Evolutionary conservation across 2,329 filamentous ascomycete genomes (phyloP), one percentile per base, ranked within the genome.

Genomic region (Chaetomium sp.): DNA sequence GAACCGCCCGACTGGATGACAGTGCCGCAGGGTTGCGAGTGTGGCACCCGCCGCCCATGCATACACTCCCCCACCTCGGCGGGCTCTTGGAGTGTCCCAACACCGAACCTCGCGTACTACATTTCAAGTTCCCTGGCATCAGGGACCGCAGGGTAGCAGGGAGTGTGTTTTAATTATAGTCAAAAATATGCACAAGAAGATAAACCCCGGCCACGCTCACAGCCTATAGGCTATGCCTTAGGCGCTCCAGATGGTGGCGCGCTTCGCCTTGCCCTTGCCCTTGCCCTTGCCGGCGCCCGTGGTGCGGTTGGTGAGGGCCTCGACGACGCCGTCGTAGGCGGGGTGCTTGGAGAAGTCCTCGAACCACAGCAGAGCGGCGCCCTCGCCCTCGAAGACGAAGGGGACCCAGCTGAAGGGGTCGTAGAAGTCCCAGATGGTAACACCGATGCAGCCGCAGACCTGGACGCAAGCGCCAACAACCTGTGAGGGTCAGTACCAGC

Each of bases 401-500:
- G 78, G 78, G 25, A 80, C 74, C 78, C 78, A 80, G 68, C 74
- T 76, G 64, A 79, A 77, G 67, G 75, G 76, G 66, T 80, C 78
- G 53, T 76, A 77, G 60, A 76, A 79, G 67, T 79, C 78, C 78
- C 78, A 80, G 57, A 80, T 69, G 16, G 78, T 80, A 21, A 80
- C 75, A n/a, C 79, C 79, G 4, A 81, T 71, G 68, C 79, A 81
- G 29, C 68, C 69, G 55, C 70, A 65, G 62, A 74, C 71, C 35
- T 76, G 73, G 4, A 77, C 71, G 61, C 77, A 78, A 16, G 62
- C 74, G 54, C 72, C 70, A 12, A 74, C 73, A 70, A 72, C 63
- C 70, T 71, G 19, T 8, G 12, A 42, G n/a, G 47, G 7, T 66
- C 42, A 70, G 61, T 19, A 33, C 4, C 10, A 21, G 12, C 6